Evolutionary conservation across 768 basidiomycete species (phyloP).

Genomic region (Amanita rimosa): DNA sequence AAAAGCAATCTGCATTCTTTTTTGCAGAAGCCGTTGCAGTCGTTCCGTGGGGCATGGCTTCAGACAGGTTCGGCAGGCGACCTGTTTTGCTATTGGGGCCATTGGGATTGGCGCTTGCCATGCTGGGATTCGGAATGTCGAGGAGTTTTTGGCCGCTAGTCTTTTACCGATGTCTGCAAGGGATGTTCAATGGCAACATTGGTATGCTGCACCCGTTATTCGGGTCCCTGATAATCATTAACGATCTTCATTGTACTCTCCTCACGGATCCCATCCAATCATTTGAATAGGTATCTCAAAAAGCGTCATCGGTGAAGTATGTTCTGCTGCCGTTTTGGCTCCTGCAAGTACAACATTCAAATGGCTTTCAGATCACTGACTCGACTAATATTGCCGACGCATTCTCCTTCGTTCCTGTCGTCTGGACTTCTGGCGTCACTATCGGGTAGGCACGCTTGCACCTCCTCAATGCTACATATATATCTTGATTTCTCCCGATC

Average conservation of each 20-base stretch:
- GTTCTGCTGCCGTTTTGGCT: neutral
- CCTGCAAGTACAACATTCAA: conserved; percentile 5
- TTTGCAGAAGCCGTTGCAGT: conserved; percentile 30
- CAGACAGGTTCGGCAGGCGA: conserved; percentile 30
- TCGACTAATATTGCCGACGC: conserved; percentile 27
- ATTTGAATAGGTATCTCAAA: neutral
- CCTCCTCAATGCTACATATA: neutral
- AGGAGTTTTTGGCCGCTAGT: conserved; percentile 24
- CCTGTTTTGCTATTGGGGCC: conserved; percentile 33
- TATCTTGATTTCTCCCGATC: neutral
- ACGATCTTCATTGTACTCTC: no score
- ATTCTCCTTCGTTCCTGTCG: conserved; percentile 21
- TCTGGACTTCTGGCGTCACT: conserved; percentile 23
- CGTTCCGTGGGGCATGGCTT: conserved; percentile 32
- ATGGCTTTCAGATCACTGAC: conserved; percentile 33
- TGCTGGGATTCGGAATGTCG: conserved; percentile 31
- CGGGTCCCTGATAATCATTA: no score
- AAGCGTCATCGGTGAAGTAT: neutral
- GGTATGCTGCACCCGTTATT: no score
- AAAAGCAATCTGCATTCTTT: conserved; percentile 36
- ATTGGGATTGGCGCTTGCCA: conserved; percentile 25
- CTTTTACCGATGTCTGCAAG: conserved; percentile 8
- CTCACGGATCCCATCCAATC: conserved; percentile 6
- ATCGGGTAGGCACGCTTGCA: conserved; percentile 16
- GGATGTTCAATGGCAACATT: conserved; percentile 1